These are phyloP conservation scores for Pterocarpus macrocarpus DNA, from an alignment of 306 rosid genomes.

Conservation along the genomic window DNA sequence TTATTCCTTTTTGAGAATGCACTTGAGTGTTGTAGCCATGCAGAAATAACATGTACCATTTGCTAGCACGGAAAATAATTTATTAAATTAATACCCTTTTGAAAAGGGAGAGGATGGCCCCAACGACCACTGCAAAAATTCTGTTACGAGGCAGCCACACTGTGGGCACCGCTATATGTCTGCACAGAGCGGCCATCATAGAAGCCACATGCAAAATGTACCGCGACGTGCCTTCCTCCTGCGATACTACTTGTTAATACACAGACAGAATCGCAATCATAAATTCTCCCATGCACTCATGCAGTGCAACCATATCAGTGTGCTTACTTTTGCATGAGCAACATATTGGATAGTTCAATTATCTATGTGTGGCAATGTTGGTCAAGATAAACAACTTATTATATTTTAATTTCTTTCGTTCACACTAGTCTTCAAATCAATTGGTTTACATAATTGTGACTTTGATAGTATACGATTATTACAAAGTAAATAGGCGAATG, in stretches of 20 bases:
- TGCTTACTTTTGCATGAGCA: constrained; percentile 14
- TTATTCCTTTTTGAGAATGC: not conserved
- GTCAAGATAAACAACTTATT: constrained; percentile 15
- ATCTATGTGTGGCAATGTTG: not conserved
- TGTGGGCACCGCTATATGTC: constrained; percentile 31
- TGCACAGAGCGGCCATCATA: constrained; percentile 36
- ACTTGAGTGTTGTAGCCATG: not conserved
- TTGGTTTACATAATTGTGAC: not conserved
- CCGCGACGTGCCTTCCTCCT: constrained; percentile 20
- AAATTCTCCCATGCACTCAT: constrained; percentile 31
- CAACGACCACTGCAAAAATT: constrained; percentile 32
- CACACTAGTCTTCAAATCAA: constrained; percentile 13
- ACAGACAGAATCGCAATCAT: constrained; percentile 27
- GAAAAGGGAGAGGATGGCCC: constrained; percentile 33
- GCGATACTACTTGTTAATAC: constrained; percentile 2
- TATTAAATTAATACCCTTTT: constrained; percentile 13
- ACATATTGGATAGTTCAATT: constrained; percentile 30
- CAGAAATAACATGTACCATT: not conserved
- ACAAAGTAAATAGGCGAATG: no score
- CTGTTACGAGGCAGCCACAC: constrained; percentile 20
- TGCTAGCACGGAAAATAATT: not conserved
- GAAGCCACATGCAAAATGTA: constrained; percentile 45
- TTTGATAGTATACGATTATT: no score
- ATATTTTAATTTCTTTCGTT: not conserved
- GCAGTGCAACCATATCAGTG: constrained; percentile 12